Percentiles rank a stretch among this genome's conserved stretches.
Evolutionary conservation across 1,284 basidiomycete species (phyloP).

Genomic region (Fomitopsis palustris): DNA sequence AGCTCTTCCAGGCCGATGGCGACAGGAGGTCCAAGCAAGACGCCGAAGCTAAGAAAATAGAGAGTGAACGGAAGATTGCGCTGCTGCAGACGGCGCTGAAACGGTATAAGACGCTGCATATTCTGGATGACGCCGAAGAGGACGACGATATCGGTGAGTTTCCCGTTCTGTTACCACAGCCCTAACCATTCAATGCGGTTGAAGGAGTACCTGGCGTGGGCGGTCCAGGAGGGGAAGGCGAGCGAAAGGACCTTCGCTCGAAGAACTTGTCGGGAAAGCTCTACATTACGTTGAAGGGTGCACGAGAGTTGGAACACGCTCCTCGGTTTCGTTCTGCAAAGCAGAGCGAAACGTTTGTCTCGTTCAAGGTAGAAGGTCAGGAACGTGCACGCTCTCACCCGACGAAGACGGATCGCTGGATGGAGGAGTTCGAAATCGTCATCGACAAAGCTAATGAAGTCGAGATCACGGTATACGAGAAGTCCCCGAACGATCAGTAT

Average conservation of each 20-base stretch:
- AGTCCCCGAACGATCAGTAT: conserved; percentile 74
- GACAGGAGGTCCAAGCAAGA: conserved; percentile 92
- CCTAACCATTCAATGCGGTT: neutral
- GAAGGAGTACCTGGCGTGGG: conserved; percentile 21
- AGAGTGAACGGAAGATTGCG: conserved; percentile 96
- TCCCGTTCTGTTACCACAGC: neutral
- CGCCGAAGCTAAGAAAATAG: conserved; percentile 90
- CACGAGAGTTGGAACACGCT: conserved; percentile 94
- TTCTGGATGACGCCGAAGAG: conserved; percentile 86
- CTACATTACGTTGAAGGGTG: conserved; percentile 84
- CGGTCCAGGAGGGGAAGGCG: conserved; percentile 69
- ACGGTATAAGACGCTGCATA: conserved; percentile 94
- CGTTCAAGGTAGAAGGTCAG: conserved; percentile 95
- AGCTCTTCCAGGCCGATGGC: conserved; percentile 90
- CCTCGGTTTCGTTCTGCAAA: conserved; percentile 79
- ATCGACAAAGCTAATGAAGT: conserved; percentile 99
- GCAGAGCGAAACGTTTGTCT: conserved; percentile 86
- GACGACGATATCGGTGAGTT: conserved; percentile 50
- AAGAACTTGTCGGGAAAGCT: conserved; percentile 96
- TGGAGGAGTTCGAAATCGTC: conserved; percentile 94
- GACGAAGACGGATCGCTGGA: conserved; percentile 94
- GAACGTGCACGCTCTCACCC: conserved; percentile 91
- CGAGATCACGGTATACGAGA: conserved; percentile 95
- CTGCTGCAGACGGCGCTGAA: conserved; percentile 90
- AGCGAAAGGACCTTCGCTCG: conserved; percentile 85